Conservation (phyloP, 2,329 filamentous ascomycete genomes). For the Aspergillus sp. region DNA sequence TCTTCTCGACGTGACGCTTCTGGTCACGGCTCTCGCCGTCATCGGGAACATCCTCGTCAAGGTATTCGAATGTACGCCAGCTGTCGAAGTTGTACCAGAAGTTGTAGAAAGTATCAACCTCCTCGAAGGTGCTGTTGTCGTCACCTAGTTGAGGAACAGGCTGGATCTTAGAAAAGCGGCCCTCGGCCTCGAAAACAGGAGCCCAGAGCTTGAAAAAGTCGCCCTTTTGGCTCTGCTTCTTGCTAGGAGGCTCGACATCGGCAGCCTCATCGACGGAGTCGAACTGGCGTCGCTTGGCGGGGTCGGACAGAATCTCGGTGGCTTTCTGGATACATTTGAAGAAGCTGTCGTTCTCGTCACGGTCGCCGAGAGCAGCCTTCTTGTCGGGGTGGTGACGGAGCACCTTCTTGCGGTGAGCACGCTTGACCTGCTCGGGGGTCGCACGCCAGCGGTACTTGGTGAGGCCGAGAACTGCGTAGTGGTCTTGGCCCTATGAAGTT, state of each 20-base stretch:
- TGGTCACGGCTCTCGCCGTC: slow-evolving; percentile 99
- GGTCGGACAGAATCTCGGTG: slow-evolving; percentile 88
- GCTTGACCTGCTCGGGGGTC: slow-evolving; percentile 98
- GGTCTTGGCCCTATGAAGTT: slow-evolving; percentile 73
- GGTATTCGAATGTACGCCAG: slow-evolving; percentile 96
- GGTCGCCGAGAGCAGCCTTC: slow-evolving; percentile 84
- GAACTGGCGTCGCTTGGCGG: slow-evolving; percentile 87
- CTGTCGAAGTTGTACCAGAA: slow-evolving; percentile 99
- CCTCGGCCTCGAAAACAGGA: slow-evolving; percentile 86
- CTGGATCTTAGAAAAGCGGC: slow-evolving; percentile 85
- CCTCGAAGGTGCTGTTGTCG: slow-evolving; percentile 79
- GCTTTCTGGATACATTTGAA: slow-evolving; percentile 99
- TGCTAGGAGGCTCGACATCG: slow-evolving; percentile 85
- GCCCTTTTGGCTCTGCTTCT: slow-evolving; percentile 82
- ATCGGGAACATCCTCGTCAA: slow-evolving; percentile 97
- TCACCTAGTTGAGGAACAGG: slow-evolving; percentile 85
- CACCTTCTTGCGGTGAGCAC: slow-evolving; percentile 98
- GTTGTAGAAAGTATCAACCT: slow-evolving; percentile 97
- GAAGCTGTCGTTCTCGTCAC: slow-evolving; percentile 89
- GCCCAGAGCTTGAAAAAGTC: slow-evolving; percentile 97
- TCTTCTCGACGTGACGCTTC: slow-evolving; percentile 96
- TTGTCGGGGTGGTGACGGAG: slow-evolving; percentile 98
- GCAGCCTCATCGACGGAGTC: slow-evolving; percentile 95
- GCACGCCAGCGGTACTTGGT: slow-evolving; percentile 90
- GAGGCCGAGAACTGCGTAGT: slow-evolving; percentile 93